Evolutionary conservation across 345 rosid genomes (phyloP), one percentile per base, ranked within the genome.

Genomic region (Arabis hirsuta): DNA sequence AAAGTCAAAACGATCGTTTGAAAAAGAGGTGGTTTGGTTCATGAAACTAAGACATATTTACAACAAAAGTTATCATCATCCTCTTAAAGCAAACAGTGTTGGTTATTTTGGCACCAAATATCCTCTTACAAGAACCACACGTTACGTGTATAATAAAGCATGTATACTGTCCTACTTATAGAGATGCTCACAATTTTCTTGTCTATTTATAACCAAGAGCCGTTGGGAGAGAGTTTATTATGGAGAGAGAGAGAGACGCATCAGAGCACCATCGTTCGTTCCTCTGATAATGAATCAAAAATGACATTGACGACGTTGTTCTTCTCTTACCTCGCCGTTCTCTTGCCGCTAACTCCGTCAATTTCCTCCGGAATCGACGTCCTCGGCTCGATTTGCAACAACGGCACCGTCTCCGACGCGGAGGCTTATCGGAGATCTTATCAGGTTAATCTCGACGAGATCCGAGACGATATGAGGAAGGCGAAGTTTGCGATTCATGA

Each of bases 401-500:
- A 51, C 12, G 27, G 38, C n/a, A 24, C 12, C 10, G 82, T 79
- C 34, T 42, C 73, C 50, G 60, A 84, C 67, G 34, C 12, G 0
- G 76, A 81, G 6, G 67, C 68, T 12, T 81, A 83, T 69, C 41
- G 41, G 50, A 62, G 53, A 50, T 59, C 73, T 34, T 83, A 78
- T 12, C 54, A 65, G n/a, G 2, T 10, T 0, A 54, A 72, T 16
- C 31, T 83, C 51, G 63, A 65, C n/a, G 6, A 13, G 12, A 79
- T 81, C 78, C 51, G 51, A 63, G 43, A 43, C 3, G 81, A 80
- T 14, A 80, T 84, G 76, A 55, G 32, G 41, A 64, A 56, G 0
- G 34, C 34, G 47, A 84, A 78, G 62, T 84, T 81, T 11, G 88
- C 84, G 2, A 58, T 53, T 3, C 69, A 42, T 12, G 81, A 81